Percentiles rank a stretch among this genome's conserved stretches.
Conservation (phyloP, 1,284 basidiomycete species). For the Melampsora americana region DNA sequence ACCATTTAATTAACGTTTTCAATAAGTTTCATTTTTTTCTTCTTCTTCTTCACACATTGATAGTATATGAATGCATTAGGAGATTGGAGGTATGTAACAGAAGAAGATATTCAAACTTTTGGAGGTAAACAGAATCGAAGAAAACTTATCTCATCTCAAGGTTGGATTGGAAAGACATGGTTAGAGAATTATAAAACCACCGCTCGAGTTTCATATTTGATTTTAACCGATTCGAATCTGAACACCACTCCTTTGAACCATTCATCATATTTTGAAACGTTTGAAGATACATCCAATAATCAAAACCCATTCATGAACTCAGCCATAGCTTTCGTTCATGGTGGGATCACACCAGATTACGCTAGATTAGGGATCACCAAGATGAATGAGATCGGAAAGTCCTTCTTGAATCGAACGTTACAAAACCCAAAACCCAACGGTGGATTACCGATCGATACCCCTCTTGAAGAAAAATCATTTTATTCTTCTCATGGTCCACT, state of each 20-base stretch:
- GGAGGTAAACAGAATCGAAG: slow-evolving; percentile 65
- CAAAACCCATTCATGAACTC: slow-evolving; percentile 58
- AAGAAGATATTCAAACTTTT: slow-evolving; percentile 73
- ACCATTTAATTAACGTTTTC: too few species aligned
- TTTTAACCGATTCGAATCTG: slow-evolving; percentile 46
- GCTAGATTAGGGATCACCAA: slow-evolving; percentile 60
- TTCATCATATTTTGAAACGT: slow-evolving; percentile 66
- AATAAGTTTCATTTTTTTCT: too few species aligned
- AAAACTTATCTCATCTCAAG: slow-evolving; percentile 65
- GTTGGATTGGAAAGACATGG: slow-evolving; percentile 78
- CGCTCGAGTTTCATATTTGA: slow-evolving; percentile 73
- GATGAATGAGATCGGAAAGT: slow-evolving; percentile 70
- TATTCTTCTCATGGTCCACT: slow-evolving; percentile 71
- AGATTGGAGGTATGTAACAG: slow-evolving; percentile 85
- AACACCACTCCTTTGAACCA: neutral
- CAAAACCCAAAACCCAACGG: slow-evolving; percentile 60
- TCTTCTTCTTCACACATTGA: too few species aligned
- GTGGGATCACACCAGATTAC: slow-evolving; percentile 48
- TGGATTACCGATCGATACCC: slow-evolving; percentile 67
- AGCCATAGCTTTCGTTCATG: slow-evolving; percentile 72
- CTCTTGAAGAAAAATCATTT: slow-evolving; percentile 65
- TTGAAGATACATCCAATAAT: slow-evolving; percentile 53
- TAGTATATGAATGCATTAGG: slow-evolving; percentile 75
- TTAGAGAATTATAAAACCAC: slow-evolving; percentile 78
- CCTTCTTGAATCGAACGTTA: slow-evolving; percentile 67